These are phyloP conservation scores for Perkinsus marinus DNA, from an alignment of 169 alveolate genomes.

Conservation along the genomic window DNA sequence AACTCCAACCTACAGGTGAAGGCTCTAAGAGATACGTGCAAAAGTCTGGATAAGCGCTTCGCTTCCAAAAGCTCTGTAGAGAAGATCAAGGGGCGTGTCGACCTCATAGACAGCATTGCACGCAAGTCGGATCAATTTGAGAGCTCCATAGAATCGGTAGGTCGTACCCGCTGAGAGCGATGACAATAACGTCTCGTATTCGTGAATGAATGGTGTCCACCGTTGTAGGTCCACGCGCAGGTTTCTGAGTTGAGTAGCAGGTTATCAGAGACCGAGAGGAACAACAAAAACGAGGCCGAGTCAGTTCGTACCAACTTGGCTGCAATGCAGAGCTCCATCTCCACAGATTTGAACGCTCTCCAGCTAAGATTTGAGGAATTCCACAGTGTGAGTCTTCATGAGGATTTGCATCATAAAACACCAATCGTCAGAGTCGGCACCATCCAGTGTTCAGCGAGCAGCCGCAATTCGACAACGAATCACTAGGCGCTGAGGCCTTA, in stretches of 20 bases:
- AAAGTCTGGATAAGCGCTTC: background rate
- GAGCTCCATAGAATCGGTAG: background rate
- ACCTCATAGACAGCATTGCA: too few relatives aligned
- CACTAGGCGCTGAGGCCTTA: background rate
- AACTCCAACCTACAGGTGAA: background rate
- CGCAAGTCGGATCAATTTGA: too few relatives aligned
- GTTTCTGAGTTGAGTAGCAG: background rate
- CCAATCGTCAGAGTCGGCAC: background rate
- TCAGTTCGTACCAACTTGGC: background rate
- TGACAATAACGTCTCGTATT: background rate
- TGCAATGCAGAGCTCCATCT: background rate
- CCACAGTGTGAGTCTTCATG: background rate
- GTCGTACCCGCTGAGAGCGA: background rate
- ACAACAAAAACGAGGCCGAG: background rate
- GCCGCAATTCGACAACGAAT: background rate
- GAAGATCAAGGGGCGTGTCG: too few relatives aligned
- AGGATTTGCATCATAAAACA: background rate
- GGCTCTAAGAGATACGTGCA: background rate
- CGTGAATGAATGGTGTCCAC: background rate
- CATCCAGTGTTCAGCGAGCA: background rate
- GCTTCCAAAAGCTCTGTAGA: too few relatives aligned
- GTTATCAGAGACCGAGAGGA: background rate
- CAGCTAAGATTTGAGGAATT: background rate
- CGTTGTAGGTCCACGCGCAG: background rate
- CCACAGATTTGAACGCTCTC: background rate